These are phyloP conservation scores for Blastomyces percursus DNA, from an alignment of 2,329 filamentous ascomycete genomes.

Conservation along the genomic window DNA sequence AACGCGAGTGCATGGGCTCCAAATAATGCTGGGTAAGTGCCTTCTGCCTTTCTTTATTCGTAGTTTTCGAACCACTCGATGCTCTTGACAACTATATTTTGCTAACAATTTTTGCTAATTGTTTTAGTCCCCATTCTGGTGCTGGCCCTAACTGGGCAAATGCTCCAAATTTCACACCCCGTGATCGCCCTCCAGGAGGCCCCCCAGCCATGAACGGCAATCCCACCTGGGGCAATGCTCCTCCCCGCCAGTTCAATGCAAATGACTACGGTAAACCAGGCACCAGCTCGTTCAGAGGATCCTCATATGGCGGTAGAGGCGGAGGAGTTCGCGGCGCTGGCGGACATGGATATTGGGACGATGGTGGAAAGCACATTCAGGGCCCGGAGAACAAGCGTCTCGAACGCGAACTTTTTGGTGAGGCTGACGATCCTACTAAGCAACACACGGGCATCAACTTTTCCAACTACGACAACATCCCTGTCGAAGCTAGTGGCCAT, in stretches of 20 bases:
- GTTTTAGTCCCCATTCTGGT: slow-evolving; percentile 17
- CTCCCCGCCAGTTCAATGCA: slow-evolving; percentile 45
- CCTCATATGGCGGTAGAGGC: slow-evolving; percentile 35
- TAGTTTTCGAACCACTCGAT: neutral
- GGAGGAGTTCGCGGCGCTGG: slow-evolving; percentile 54
- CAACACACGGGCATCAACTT: slow-evolving; percentile 99
- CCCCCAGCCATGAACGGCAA: slow-evolving; percentile 26
- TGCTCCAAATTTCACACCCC: slow-evolving; percentile 47
- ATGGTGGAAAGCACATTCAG: slow-evolving; percentile 80
- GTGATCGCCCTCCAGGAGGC: slow-evolving; percentile 19
- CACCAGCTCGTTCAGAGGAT: slow-evolving; percentile 30
- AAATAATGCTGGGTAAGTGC: slow-evolving; percentile 19
- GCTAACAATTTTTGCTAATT: slow-evolving; percentile 9
- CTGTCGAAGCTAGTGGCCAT: slow-evolving; percentile 89
- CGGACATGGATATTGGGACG: slow-evolving; percentile 91
- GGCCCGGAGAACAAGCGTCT: slow-evolving; percentile 78
- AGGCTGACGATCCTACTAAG: slow-evolving; percentile 82
- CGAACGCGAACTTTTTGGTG: slow-evolving; percentile 92
- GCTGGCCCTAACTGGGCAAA: slow-evolving; percentile 41
- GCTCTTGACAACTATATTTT: neutral
- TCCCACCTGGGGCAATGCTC: slow-evolving; percentile 27
- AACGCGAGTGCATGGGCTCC: slow-evolving; percentile 28
- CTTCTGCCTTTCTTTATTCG: slow-evolving; percentile 27
- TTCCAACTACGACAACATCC: slow-evolving; percentile 99
- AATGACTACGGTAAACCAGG: slow-evolving; percentile 52